Base-by-base conservation (phyloP, 345 rosid species). In the Crucihimalaya himalaica region DNA sequence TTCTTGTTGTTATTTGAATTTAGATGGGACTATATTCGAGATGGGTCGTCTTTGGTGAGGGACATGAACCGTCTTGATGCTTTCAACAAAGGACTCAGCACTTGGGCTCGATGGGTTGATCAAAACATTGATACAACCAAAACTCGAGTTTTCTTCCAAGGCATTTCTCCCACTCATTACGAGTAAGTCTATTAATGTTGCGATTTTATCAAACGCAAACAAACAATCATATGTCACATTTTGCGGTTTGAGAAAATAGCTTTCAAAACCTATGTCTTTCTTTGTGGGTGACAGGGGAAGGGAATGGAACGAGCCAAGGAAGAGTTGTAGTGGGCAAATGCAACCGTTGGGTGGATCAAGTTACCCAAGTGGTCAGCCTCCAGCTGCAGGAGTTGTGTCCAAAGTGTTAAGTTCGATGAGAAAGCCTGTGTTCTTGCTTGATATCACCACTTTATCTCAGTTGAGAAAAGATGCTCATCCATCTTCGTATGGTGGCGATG, bases 391-490 rank as follows among this genome's bases (percentile, higher is more conserved):
- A 1, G 79, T 91, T 19, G 81, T 91, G 61, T 80, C 58, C 57
- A 86, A 82, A 75, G 98, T 94, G 34, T 20, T 91, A 34, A 73
- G 80, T 15, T 45, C 78, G 29, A 88, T 94, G 71, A 88, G 40
- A 73, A 87, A 74, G 34, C 88, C 79, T 0, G 98, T 88, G 43
- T 86, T 80, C 76, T 82, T 94, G 63, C 90, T 94, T 2, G 97
- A 94, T 64, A 91, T 94, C 45, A 91, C 97, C 2, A 86, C 91
- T 13, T 80, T 94, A 13, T 94, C 98, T 5, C 98, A 94, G 60
- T 63, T 94, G 77, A 85, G 97, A 59, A 94, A 91, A 76, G 98
- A 94, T 32, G 98, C 95, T 8, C 98, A 94, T 63, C 98, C 97
- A 8, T 87, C 98, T 0, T 42, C 81, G 14, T 89, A 89, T 15